Percentiles rank a stretch among this genome's conserved stretches.
Evolutionary conservation across 371 early-diverging fungal species (phyloP).

Genomic region (Apophysomyces ossiformis): DNA sequence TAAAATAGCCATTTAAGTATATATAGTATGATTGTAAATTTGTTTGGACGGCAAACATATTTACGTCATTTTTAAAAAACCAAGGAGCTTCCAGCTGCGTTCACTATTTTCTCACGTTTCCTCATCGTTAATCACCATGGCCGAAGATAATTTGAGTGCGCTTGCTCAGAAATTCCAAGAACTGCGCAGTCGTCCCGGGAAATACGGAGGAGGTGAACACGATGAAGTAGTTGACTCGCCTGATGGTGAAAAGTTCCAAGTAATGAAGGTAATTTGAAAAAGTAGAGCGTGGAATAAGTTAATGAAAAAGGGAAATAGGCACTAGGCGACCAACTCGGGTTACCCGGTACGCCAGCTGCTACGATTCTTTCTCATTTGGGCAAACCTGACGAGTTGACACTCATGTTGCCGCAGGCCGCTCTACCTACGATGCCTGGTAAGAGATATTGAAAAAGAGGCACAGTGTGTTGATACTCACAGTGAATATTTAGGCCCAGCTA

Average conservation of each 20-base stretch:
- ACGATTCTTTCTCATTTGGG: constrained; percentile 51
- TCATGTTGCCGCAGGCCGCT: constrained; percentile 30
- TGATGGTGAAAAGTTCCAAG: constrained; percentile 58
- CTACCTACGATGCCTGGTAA: constrained; percentile 49
- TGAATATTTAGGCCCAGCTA: constrained; percentile 25
- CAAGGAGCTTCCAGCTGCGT: background rate
- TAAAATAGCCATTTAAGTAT: too few species aligned
- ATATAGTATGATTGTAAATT: too few species aligned
- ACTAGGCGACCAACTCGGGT: constrained; percentile 48
- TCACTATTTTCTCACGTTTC: background rate
- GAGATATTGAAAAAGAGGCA: background rate
- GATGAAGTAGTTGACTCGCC: constrained; percentile 55
- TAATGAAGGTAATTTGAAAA: constrained; percentile 42
- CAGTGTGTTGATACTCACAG: constrained; percentile 9
- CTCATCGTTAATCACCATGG: constrained; percentile 16
- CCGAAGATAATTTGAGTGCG: constrained; percentile 34
- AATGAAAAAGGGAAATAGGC: constrained; percentile 21
- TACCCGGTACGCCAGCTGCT: constrained; percentile 48
- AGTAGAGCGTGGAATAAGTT: background rate
- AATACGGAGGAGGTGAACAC: constrained; percentile 57
- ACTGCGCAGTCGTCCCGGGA: constrained; percentile 53
- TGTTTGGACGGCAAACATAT: too few species aligned
- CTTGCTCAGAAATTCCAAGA: constrained; percentile 43
- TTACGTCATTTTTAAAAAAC: background rate
- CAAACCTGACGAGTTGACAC: constrained; percentile 57